Evolutionary conservation across 1,284 basidiomycete species (phyloP), one percentile per base, ranked within the genome.

Genomic region (Trichosporon sp.): DNA sequence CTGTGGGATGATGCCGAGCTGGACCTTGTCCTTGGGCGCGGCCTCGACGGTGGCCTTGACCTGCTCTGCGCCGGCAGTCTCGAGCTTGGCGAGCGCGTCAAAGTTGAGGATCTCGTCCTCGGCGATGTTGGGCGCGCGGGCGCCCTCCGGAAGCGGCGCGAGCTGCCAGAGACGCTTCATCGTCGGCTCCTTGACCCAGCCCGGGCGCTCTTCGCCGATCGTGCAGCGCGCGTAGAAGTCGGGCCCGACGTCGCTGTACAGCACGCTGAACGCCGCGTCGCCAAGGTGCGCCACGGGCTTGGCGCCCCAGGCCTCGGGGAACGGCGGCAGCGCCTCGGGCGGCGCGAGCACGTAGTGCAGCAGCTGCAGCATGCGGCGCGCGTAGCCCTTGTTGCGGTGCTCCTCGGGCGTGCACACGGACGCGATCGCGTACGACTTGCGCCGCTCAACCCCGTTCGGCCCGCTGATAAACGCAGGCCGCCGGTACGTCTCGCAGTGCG

Each of bases 221-320:
- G 70, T 75, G 60, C 76, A 76, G 18, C 68, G 70, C 4, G 69
- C 70, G 68, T 81, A 81, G 66, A 77, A 78, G 1, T 68, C 69
- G 1, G 65, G 68, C 0, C 80, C 80, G 32, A 80, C 71, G 27
- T 76, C 80, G 11, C 73, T 75, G 73, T 71, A 78, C 12, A 81
- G 75, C 18, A 78, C 72, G 1, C 75, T 76, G 23, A 72, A 75
- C 13, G 72, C 70, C 0, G 74, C 71, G 58, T 70, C 71, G 62
- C 63, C 67, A 15, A 67, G 25, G 32, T 51, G 15, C n/a, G 64
- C 18, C 4, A 74, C 66, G 1, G 75, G 76, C 11, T 72, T 70
- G 2, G 64, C 62, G 9, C 75, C 76, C 76, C 75, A 79, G 8
- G 42, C 38, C 5, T 60, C 31, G 1, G 78, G 77, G 38, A 76